Evolutionary conservation across 169 alveolate genomes (phyloP).

Genomic region (Perkinsus olseni): DNA sequence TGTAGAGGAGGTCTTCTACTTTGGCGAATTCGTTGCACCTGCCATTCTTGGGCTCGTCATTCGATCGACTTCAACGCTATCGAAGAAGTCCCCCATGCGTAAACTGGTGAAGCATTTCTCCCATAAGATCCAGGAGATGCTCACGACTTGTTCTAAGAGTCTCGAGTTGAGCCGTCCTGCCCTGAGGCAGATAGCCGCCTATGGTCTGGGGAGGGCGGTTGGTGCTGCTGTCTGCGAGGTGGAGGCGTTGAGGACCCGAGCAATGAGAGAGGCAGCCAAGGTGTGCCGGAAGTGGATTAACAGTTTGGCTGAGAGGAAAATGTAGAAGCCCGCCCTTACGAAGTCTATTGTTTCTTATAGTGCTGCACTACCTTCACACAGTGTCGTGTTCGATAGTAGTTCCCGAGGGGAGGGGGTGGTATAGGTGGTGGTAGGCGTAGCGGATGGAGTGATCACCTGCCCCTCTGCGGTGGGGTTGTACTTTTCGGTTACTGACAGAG

Average conservation of each 20-base stretch:
- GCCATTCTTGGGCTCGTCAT: not conserved
- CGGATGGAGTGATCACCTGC: no score
- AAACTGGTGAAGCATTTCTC: not conserved
- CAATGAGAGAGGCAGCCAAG: not conserved
- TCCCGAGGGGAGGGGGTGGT: not conserved
- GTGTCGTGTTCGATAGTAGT: not conserved
- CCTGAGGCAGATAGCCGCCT: not conserved
- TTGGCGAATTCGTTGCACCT: not conserved
- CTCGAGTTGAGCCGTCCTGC: not conserved
- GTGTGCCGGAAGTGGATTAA: not conserved
- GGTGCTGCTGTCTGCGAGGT: not conserved
- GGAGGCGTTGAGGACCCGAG: not conserved
- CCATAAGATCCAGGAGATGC: not conserved
- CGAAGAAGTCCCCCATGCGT: not conserved
- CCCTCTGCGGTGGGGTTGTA: no score
- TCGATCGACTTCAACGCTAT: not conserved
- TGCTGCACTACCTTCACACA: not conserved
- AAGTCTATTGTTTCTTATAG: not conserved
- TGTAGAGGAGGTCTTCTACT: not conserved
- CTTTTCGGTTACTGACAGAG: no score
- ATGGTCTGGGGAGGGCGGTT: not conserved
- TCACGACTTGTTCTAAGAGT: not conserved
- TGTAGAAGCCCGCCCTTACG: not conserved
- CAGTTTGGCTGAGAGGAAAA: not conserved
- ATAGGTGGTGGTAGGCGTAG: not conserved